Evolutionary conservation across 257 asterid genomes (phyloP), one percentile per base, ranked within the genome.

Genomic region (Misopates orontium): DNA sequence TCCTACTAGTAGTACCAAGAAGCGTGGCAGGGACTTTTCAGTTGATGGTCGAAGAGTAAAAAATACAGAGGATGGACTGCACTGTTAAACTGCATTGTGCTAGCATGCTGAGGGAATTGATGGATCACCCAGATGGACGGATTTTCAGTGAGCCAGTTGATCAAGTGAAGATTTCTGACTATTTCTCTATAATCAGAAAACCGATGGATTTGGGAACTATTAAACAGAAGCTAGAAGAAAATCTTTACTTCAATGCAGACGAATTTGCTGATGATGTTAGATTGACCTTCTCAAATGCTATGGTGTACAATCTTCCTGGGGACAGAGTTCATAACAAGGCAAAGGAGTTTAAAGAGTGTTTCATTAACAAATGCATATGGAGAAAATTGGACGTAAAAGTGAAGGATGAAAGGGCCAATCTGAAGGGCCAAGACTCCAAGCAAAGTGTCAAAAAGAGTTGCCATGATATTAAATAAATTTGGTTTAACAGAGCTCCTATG

Each of bases 171-270:
- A 87, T 92, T 65, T 97, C 98, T 23, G 96, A 89, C 74, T 92
- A 92, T 64, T 87, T 85, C 32, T 51, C 75, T 10, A 67, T 89
- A 62, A 76, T 92, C 51, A 52, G 72, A 7, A 16, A 79, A 10
- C 98, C 98, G 4, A 92, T 92, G 98, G 98, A 92, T 82, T 77
- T 92, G 68, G 97, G 97, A 22, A 85, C 97, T 11, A 50, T 92
- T 62, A 83, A 71, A 47, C 76, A 61, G 22, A 89, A 84, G 65
- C 72, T 92, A 54, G 85, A 78, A 65, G 71, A 70, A 31, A 76
- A 84, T 68, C 10, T 40, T 52, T 87, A 92, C 85, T 69, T 55
- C 36, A 48, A 56, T 74, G 84, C 75, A 7, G 82, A 81, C 24
- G 90, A 84, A 32, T 87, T 92, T 79, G 96, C 86, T 21, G 80